A percentile compares a stretch with the other conserved stretches of the same genome.
Evolutionary conservation across 345 rosid species (phyloP).

Genomic region (Firmiana major): DNA sequence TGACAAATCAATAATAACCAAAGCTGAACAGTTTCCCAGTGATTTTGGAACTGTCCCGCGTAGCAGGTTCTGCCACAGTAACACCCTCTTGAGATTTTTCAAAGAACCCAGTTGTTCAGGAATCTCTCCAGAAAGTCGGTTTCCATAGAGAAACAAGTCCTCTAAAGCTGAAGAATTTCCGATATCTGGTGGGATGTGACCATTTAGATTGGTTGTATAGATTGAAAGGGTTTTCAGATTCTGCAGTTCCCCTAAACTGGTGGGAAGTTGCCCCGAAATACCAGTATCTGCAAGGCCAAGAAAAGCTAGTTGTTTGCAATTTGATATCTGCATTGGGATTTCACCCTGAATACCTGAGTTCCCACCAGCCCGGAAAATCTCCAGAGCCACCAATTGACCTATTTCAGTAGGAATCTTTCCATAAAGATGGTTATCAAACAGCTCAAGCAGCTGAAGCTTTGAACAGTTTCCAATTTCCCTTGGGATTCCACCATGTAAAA

Average conservation of each 20-base stretch:
- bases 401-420: constrained; percentile 55
- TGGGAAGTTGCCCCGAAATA: constrained; percentile 54
- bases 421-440: constrained; percentile 56
- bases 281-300: constrained; percentile 72
- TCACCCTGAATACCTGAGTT: constrained; percentile 53
- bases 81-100: constrained; percentile 46
- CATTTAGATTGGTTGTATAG: constrained; percentile 59
- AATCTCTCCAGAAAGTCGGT: constrained; percentile 46
- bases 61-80: constrained; percentile 62
- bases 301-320: constrained; percentile 40
- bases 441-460: constrained; percentile 43
- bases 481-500: constrained; percentile 43
- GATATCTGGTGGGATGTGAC: constrained; percentile 49
- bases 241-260: constrained; percentile 49
- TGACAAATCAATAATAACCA: constrained; percentile 56
- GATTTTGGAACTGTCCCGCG: constrained; percentile 44
- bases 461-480: constrained; percentile 48
- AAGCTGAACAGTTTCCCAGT: constrained; percentile 41
- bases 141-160: constrained; percentile 55
- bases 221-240: constrained; percentile 53
- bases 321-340: constrained; percentile 54
- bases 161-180: constrained; percentile 55
- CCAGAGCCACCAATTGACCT: constrained; percentile 37
- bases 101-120: constrained; percentile 49
- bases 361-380: constrained; percentile 62